Conservation (phyloP, 805 yeast species). For the Pichia thaimueangensis region DNA sequence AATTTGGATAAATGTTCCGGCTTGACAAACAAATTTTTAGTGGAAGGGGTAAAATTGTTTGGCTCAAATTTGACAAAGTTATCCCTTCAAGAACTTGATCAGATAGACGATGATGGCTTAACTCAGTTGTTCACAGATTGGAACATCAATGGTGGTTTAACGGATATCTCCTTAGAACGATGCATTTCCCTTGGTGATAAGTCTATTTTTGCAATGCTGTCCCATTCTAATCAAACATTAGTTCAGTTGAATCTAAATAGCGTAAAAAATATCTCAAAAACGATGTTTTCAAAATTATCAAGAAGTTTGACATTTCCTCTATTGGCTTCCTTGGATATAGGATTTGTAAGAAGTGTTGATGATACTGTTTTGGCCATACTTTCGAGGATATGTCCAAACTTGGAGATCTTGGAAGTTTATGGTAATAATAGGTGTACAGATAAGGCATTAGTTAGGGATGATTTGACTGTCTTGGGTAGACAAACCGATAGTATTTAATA, state of each 20-base stretch:
- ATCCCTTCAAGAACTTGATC: slow-evolving; percentile 54
- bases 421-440: slow-evolving; percentile 68
- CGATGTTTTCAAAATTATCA: slow-evolving; percentile 41
- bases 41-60: slow-evolving; percentile 53
- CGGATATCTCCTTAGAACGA: slow-evolving; percentile 53
- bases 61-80: slow-evolving; percentile 51
- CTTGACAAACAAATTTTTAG: slow-evolving; percentile 57
- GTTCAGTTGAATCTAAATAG: slow-evolving; percentile 73
- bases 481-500: slow-evolving; percentile 55
- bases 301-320: slow-evolving; percentile 46
- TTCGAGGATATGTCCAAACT: slow-evolving; percentile 51
- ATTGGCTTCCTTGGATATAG: slow-evolving; percentile 63
- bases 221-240: slow-evolving; percentile 59
- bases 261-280: slow-evolving; percentile 46
- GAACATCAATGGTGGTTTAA: slow-evolving; percentile 51
- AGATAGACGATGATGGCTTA: slow-evolving; percentile 65
- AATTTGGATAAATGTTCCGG: slow-evolving; percentile 67
- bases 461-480: slow-evolving; percentile 63
- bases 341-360: slow-evolving; percentile 74
- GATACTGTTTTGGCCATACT: slow-evolving; percentile 57
- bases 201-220: slow-evolving; percentile 51
- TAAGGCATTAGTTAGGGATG: slow-evolving; percentile 44
- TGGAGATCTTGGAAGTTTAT: slow-evolving; percentile 69
- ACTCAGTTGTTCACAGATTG: slow-evolving; percentile 51
- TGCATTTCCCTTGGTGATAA: slow-evolving; percentile 61